Evolutionary conservation across 352 stramenopile genomes (phyloP).

Genomic region (Blastocystis sp.): DNA sequence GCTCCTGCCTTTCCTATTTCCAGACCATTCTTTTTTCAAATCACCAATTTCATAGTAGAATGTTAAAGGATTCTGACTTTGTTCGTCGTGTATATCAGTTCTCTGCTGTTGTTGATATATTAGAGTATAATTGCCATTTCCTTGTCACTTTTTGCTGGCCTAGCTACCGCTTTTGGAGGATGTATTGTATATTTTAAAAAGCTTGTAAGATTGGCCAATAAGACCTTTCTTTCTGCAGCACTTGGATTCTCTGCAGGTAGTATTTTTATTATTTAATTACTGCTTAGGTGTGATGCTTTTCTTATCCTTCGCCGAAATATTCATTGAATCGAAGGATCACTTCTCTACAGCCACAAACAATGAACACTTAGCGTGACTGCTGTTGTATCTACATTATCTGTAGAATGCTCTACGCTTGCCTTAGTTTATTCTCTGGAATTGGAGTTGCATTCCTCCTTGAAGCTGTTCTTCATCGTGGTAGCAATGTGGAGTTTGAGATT

Average conservation of each 20-base stretch:
- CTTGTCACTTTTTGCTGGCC: slow-evolving; percentile 74
- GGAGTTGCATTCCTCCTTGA: slow-evolving; percentile 65
- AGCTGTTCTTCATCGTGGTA: slow-evolving; percentile 68
- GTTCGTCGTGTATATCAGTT: background rate
- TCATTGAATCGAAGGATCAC: slow-evolving; percentile 69
- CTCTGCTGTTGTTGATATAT: background rate
- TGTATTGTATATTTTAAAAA: slow-evolving; percentile 77
- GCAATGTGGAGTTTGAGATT: slow-evolving; percentile 46
- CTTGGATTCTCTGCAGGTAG: slow-evolving; percentile 75
- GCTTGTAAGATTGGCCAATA: slow-evolving; percentile 74
- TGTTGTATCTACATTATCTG: slow-evolving; percentile 12
- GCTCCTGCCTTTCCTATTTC: background rate
- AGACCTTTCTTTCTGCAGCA: slow-evolving; percentile 74
- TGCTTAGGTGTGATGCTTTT: slow-evolving; percentile 76
- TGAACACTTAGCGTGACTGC: slow-evolving; percentile 57
- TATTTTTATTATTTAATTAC: background rate
- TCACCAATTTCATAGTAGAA: too few relatives aligned
- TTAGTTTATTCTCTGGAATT: slow-evolving; percentile 70
- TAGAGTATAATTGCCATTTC: slow-evolving; percentile 72
- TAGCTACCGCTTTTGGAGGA: slow-evolving; percentile 76
- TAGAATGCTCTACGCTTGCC: slow-evolving; percentile 42
- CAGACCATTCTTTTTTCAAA: slow-evolving; percentile 5
- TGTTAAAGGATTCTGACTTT: too few relatives aligned
- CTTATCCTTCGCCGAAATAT: slow-evolving; percentile 78
- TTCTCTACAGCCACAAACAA: slow-evolving; percentile 37